phyloP scores from a whole-genome alignment of 352 stramenopile genomes.

The Globisporangium takayamanum region DNA sequence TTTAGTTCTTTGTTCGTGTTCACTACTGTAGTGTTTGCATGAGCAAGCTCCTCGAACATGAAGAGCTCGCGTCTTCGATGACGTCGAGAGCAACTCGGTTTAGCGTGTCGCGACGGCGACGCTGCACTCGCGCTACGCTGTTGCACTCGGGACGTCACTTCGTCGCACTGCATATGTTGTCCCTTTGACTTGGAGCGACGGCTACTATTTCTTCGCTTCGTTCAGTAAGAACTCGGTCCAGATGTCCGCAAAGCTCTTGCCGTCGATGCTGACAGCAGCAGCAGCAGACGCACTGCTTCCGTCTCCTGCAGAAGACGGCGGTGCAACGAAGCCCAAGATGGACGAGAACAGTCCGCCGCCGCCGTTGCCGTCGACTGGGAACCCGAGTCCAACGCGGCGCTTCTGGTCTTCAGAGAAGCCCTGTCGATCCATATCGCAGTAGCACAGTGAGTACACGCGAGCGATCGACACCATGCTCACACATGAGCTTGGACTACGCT shows the following conservation, averaged over 20 bases:
- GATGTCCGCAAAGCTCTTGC: constrained; percentile 66
- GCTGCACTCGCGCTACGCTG: no score
- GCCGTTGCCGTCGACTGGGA: constrained; percentile 45
- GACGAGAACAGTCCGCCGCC: constrained; percentile 65
- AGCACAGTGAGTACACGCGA: neutral
- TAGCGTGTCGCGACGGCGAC: no score
- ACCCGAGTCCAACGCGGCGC: constrained; percentile 46
- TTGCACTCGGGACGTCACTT: no score
- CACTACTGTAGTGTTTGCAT: no score
- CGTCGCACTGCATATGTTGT: no score
- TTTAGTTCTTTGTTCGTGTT: no score
- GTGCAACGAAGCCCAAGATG: constrained; percentile 42
- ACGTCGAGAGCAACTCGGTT: no score
- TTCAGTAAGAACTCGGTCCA: constrained; percentile 66
- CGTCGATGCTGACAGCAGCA: constrained; percentile 26
- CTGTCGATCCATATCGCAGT: constrained; percentile 7
- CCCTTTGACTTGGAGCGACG: no score
- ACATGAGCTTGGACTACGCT: neutral
- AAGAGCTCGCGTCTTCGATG: no score
- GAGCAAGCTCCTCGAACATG: no score
- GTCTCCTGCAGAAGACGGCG: constrained; percentile 7
- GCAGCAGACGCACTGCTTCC: neutral
- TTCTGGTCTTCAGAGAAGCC: constrained; percentile 69
- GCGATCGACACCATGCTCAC: neutral
- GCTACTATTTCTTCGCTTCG: constrained; percentile 27